Base-by-base conservation (phyloP, 768 basidiomycete genomes). In the Tephrocybe sp. region DNA sequence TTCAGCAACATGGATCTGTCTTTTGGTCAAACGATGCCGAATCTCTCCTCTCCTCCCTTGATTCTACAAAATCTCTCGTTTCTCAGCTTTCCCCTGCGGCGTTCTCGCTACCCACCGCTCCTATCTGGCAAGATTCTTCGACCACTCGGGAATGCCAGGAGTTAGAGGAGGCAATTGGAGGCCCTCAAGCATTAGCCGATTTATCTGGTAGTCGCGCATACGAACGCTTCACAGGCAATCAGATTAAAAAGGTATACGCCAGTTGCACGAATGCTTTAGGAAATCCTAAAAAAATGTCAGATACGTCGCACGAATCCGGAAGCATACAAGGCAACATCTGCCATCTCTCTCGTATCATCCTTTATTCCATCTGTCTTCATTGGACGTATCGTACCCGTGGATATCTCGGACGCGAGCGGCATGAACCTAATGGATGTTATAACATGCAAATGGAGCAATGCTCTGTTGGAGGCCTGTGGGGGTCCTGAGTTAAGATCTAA, bases 61-160 rank as follows among this genome's bases (percentile, higher is more conserved):
- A 85, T 62, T 58, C 83, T 0, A 54, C 63, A 8, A 68, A 75
- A 46, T 63, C 78, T 1, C 70, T 92, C 8, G 69, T 71, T 9
- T 73, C 77, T 2, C 89, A 92, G 57, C 70, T 93, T 33, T 68
- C 71, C 16, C 80, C 78, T 0, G 64, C 61, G 7, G 89, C 89
- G 2, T 92, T 93, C 65, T 83, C 89, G 5, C 68, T 82, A 11
- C 73, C 73, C 1, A 75, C 75, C 54, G 79, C 86, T 3, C 90
- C 91, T 9, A 93, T 93, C 61, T 95, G 92, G 92, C 91, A 94
- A 65, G 92, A 94, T 66, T 90, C 89, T 1, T 92, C 89, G 0
- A 93, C 91, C 0, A 85, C 83, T 0, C 67, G 70, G 38, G 89
- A 93, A 58, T 94, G 92, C 62, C 70, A 70, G 49, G 77, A 74